Conservation (phyloP, 2,329 filamentous ascomycete genomes). For the Paracamarosporium sp. region DNA sequence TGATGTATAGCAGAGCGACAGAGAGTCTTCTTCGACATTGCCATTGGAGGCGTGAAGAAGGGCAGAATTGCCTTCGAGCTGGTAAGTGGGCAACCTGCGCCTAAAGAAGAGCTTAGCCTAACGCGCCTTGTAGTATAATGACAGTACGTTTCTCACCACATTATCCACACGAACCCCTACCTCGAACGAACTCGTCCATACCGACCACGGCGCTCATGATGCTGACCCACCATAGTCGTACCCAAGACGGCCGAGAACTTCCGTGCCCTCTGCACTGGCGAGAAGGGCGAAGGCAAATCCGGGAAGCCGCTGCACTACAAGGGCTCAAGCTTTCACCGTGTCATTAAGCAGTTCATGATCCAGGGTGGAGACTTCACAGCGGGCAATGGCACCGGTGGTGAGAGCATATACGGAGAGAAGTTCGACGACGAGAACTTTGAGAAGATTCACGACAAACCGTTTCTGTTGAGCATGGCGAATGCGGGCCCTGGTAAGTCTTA, state of each 20-base stretch:
- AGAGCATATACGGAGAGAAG: conserved; percentile 97
- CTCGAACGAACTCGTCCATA: not conserved
- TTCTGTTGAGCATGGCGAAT: conserved; percentile 97
- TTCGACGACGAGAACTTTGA: conserved; percentile 98
- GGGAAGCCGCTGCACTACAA: conserved; percentile 94
- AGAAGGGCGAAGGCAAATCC: conserved; percentile 82
- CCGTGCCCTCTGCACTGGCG: conserved; percentile 89
- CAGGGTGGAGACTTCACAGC: conserved; percentile 97
- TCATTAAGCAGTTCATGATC: conserved; percentile 99
- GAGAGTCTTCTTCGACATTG: conserved; percentile 93
- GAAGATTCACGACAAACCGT: conserved; percentile 88
- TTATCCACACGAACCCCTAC: not conserved
- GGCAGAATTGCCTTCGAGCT: conserved; percentile 90
- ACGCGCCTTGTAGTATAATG: conserved; percentile 47
- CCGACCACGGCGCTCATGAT: not conserved
- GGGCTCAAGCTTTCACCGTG: conserved; percentile 88
- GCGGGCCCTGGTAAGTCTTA: conserved; percentile 75
- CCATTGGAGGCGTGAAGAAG: conserved; percentile 74
- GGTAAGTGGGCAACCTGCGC: conserved; percentile 51
- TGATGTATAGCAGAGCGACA: conserved; percentile 62
- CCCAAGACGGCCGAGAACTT: conserved; percentile 98
- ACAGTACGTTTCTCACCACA: conserved; percentile 35
- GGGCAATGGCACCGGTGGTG: conserved; percentile 92
- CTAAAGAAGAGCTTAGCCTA: conserved; percentile 11
- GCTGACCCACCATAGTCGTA: conserved; percentile 61